A percentile compares a stretch with the other conserved stretches of the same genome.
phyloP scores from a whole-genome alignment of 306 rosid genomes.

The Hippophae tibetana region DNA sequence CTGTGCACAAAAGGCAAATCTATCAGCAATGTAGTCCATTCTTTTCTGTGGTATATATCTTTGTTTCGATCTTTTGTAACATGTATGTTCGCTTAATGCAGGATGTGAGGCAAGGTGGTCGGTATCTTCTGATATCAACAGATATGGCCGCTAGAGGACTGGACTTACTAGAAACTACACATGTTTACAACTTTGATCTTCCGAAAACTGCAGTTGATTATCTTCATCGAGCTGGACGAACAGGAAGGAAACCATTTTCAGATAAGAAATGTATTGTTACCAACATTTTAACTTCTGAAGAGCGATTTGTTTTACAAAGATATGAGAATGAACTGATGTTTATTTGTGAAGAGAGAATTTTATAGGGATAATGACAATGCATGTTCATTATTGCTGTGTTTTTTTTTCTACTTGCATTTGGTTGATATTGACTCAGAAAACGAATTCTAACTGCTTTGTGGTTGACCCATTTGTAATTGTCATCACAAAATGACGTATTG shows the following conservation, averaged over 20 bases:
- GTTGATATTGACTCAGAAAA: no score
- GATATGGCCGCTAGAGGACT: constrained; percentile 89
- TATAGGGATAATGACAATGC: constrained; percentile 11
- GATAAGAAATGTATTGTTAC: constrained; percentile 56
- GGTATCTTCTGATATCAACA: constrained; percentile 80
- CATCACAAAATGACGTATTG: no score
- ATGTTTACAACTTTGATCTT: constrained; percentile 77
- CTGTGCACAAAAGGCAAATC: no score
- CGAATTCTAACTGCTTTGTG: no score
- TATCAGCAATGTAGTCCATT: no score
- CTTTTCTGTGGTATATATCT: not conserved
- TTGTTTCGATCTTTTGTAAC: constrained; percentile 4
- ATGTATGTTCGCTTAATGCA: constrained; percentile 20
- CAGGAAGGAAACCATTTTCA: constrained; percentile 88
- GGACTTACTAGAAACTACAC: constrained; percentile 85
- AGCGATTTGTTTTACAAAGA: constrained; percentile 77
- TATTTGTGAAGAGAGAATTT: constrained; percentile 47
- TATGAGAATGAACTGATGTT: constrained; percentile 77
- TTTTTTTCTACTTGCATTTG: no score
- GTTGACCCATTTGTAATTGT: no score
- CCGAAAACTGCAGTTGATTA: constrained; percentile 73
- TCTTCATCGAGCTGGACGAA: constrained; percentile 94
- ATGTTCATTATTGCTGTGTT: no score
- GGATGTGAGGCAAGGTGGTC: constrained; percentile 72
- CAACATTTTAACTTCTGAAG: constrained; percentile 53